These are phyloP conservation scores for Barbarea vulgaris DNA, from an alignment of 345 rosid genomes.

Conservation along the genomic window DNA sequence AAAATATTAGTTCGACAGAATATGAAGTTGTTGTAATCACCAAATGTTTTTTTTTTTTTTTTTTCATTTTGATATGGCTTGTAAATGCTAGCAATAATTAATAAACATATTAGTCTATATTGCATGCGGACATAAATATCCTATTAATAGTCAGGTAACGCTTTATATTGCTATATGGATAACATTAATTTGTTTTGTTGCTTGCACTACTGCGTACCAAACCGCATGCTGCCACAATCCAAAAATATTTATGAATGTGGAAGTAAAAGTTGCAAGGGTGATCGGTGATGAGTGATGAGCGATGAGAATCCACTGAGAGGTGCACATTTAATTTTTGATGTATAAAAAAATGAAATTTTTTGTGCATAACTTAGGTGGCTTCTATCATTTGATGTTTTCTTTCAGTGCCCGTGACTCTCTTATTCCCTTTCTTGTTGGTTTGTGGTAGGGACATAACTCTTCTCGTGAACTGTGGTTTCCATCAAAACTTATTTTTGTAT, in stretches of 20 bases:
- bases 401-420: conserved; percentile 45
- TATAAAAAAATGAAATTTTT: conserved; percentile 16
- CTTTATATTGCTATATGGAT: background rate
- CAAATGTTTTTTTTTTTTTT: background rate
- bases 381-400: conserved; percentile 32
- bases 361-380: conserved; percentile 12
- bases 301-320: conserved; percentile 34
- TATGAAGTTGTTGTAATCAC: background rate
- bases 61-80: background rate
- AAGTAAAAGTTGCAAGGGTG: conserved; percentile 14
- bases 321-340: conserved; percentile 1
- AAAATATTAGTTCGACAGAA: background rate
- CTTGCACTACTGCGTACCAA: conserved; percentile 19
- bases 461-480: conserved; percentile 39
- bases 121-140: background rate
- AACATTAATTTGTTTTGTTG: background rate
- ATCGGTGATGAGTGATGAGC: conserved; percentile 13
- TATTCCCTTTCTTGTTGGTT: conserved; percentile 34
- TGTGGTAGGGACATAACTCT: conserved; percentile 31
- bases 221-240: conserved; percentile 22
- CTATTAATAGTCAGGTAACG: background rate
- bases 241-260: conserved; percentile 12
- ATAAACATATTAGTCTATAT: background rate
- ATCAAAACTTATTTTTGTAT: background rate
- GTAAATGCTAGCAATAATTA: background rate